These are phyloP conservation scores for Verticillium nubilum DNA, from an alignment of 2,329 filamentous ascomycete genomes.

Conservation along the genomic window DNA sequence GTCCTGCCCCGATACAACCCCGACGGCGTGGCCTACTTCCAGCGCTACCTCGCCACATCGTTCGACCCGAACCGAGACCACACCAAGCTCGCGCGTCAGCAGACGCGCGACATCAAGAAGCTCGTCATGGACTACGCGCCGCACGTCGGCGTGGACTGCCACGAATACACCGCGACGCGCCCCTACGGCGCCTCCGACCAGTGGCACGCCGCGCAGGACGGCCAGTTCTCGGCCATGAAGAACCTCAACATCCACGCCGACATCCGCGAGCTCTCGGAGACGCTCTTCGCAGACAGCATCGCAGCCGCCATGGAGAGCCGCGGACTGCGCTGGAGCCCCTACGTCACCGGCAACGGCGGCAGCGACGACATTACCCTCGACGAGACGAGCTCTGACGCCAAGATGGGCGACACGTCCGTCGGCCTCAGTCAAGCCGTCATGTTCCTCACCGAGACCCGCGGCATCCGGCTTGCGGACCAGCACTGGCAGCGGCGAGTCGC, in stretches of 20 bases:
- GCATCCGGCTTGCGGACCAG: constrained; percentile 22
- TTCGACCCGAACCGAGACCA: constrained; percentile 27
- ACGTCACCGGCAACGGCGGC: constrained; percentile 16
- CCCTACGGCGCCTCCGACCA: constrained; percentile 4
- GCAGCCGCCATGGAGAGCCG: constrained; percentile 20
- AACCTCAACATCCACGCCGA: constrained; percentile 24
- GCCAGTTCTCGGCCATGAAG: constrained; percentile 25
- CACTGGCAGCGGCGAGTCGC: constrained; percentile 23
- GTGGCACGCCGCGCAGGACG: constrained; percentile 10
- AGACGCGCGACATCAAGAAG: constrained; percentile 23
- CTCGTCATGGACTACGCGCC: constrained; percentile 20
- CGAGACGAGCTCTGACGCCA: constrained; percentile 21
- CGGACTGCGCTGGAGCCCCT: constrained; percentile 22
- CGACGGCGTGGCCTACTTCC: constrained; percentile 27
- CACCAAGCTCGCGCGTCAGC: constrained; percentile 23
- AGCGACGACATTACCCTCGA: constrained; percentile 12
- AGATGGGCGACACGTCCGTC: constrained; percentile 23
- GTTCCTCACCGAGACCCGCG: constrained; percentile 23
- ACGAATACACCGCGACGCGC: constrained; percentile 20
- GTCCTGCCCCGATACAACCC: constrained; percentile 25
- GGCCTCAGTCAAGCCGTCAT: constrained; percentile 21
- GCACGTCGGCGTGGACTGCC: constrained; percentile 25
- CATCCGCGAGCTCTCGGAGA: constrained; percentile 21
- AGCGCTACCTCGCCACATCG: constrained; percentile 20
- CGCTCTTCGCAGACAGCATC: constrained; percentile 20